phyloP scores from a whole-genome alignment of 1,284 basidiomycete species.

The Marasmius oreades region DNA sequence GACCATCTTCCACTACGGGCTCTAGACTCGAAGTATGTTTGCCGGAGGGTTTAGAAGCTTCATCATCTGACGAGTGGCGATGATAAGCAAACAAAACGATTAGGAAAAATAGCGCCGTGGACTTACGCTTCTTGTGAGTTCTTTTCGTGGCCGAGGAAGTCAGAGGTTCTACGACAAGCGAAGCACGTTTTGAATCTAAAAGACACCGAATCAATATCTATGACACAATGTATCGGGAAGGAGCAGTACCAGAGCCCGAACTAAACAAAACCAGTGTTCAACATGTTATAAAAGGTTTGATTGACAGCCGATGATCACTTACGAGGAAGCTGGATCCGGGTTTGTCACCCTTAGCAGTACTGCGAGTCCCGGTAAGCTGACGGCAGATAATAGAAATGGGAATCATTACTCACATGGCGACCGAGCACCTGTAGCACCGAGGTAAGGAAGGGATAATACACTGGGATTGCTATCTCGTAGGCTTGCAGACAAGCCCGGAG shows the following conservation, averaged over 20 bases:
- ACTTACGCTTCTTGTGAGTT: not conserved
- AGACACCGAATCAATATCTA: not conserved
- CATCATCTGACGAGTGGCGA: not conserved
- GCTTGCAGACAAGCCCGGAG: not conserved
- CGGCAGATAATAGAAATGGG: not conserved
- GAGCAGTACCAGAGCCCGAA: not conserved
- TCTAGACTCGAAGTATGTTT: not conserved
- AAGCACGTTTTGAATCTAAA: slow-evolving; percentile 1
- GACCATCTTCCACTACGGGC: not conserved
- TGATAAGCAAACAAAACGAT: not conserved
- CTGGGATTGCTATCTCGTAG: slow-evolving; percentile 1
- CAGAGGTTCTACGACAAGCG: not conserved
- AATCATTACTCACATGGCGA: not conserved
- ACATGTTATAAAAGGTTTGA: not conserved
- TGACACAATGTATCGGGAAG: not conserved
- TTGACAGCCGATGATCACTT: not conserved
- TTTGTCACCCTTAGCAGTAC: slow-evolving; percentile 1
- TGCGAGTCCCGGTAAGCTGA: not conserved
- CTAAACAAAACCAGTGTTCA: not conserved
- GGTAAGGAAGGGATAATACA: slow-evolving; percentile 1
- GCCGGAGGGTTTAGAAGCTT: not conserved
- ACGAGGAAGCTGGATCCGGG: slow-evolving; percentile 5
- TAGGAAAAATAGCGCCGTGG: not conserved
- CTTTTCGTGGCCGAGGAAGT: not conserved
- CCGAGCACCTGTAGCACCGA: not conserved